Percentiles rank a stretch among this genome's conserved stretches.
These are phyloP conservation scores for Wickerhamiella slavikovae DNA, from an alignment of 805 yeast species.

Conservation along the genomic window DNA sequence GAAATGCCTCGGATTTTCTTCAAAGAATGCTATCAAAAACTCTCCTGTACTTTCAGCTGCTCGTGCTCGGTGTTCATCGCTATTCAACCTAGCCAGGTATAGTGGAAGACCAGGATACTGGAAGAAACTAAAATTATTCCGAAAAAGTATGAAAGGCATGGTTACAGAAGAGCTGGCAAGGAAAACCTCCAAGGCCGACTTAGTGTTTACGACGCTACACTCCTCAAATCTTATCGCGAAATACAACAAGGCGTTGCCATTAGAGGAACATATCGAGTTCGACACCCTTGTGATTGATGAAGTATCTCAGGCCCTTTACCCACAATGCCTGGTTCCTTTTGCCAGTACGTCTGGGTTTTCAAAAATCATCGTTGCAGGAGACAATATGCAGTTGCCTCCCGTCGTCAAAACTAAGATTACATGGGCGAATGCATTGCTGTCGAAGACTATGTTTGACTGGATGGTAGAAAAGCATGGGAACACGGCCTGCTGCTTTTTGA, in stretches of 20 bases:
- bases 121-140: slow-evolving; percentile 38
- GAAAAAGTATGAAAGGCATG: slow-evolving; percentile 35
- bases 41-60: slow-evolving; percentile 32
- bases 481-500: slow-evolving; percentile 34
- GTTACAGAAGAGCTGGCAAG: slow-evolving; percentile 54
- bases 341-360: slow-evolving; percentile 37
- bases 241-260: slow-evolving; percentile 19
- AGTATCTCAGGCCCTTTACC: slow-evolving; percentile 83
- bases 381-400: slow-evolving; percentile 80
- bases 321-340: slow-evolving; percentile 92
- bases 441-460: slow-evolving; percentile 64
- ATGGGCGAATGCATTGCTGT: slow-evolving; percentile 27
- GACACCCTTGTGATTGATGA: slow-evolving; percentile 82
- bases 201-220: slow-evolving; percentile 69
- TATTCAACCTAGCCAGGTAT: too few species aligned
- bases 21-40: slow-evolving; percentile 47
- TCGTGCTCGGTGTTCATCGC: too few species aligned
- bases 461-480: slow-evolving; percentile 30
- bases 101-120: slow-evolving; percentile 12
- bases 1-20: slow-evolving; percentile 42
- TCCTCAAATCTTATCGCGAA: slow-evolving; percentile 70
- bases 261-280: slow-evolving; percentile 25
- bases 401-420: slow-evolving; percentile 38
- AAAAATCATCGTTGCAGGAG: slow-evolving; percentile 72
- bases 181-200: slow-evolving; percentile 56